phyloP scores from a whole-genome alignment of 805 yeast genomes.

The Yarrowia sp. region DNA sequence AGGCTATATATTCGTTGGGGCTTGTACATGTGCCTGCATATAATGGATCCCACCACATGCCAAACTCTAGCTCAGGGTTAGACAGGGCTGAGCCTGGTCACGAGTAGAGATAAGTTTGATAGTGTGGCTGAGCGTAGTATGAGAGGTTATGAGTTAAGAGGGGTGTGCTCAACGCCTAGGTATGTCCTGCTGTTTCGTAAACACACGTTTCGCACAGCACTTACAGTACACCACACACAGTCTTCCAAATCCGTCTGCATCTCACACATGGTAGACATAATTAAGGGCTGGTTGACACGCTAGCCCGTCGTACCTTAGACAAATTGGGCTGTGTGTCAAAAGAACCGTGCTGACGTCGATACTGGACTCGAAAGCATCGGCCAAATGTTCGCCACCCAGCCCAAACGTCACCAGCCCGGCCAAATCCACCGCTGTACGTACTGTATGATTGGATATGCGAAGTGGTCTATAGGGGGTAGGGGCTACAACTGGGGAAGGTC shows the following conservation, averaged over 20 bases:
- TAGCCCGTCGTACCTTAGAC: conserved; percentile 14
- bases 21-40: conserved; percentile 26
- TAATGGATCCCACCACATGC: conserved; percentile 19
- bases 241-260: no score
- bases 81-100: not conserved
- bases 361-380: not conserved
- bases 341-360: not conserved
- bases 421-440: no score
- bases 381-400: not conserved
- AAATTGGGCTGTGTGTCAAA: not conserved
- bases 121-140: no score
- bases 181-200: no score
- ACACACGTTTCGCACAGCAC: no score
- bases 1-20: conserved; percentile 14
- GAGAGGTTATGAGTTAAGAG: no score
- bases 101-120: no score
- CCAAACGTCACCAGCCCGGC: not conserved
- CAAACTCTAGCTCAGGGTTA: not conserved
- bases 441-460: no score
- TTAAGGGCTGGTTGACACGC: not conserved
- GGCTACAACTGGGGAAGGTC: no score
- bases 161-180: no score
- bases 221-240: no score
- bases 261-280: not conserved
- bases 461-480: no score